Base-by-base conservation (phyloP, 306 rosid genomes). In the Quercus alba region DNA sequence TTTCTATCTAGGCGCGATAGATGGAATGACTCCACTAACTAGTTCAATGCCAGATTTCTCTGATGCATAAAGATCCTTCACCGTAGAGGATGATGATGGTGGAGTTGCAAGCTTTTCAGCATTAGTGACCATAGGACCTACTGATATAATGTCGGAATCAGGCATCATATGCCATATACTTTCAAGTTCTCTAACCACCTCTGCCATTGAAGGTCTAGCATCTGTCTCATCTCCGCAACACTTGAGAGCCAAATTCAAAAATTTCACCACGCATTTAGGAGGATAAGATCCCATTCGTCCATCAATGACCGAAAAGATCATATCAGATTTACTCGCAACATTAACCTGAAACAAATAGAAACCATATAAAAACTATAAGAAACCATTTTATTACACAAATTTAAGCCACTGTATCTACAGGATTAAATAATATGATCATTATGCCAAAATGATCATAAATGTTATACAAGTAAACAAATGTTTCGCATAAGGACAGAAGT, bases 21-120 rank as follows among this genome's bases (percentile, higher is more conserved):
- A 88, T 28, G 99, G 98, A 44, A 88, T 44, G 15, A 85, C 92
- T 80, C 89, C 97, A 84, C 99, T 96, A 56, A 87, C 89, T 74
- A 96, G 99, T 82, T 89, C 88, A 81, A 98, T 93, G 68, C 98
- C 97, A 3, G 98, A 93, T 49, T 86, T 88, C 62, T 96, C 97
- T n/a, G 83, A 79, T n/a, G 94, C 38, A 58, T 72, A 96, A 77
- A 87, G 84, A 86, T 89, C 86, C 77, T 73, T 87, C 66, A 77
- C 70, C 23, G 57, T 44, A 23, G 88, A 76, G 33, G 94, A 85
- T 19, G 99, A 91, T 73, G 97, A 86, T 72, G 96, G 85, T 26
- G 87, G 63, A 68, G 81, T 81, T 35, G 30, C 28, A 44, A 58
- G 73, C 83, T 89, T 96, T 77, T 77, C 83, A 31, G 89, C 77